Base-by-base conservation (phyloP, 2,329 filamentous ascomycete genomes). In the Fusarium domesticum region DNA sequence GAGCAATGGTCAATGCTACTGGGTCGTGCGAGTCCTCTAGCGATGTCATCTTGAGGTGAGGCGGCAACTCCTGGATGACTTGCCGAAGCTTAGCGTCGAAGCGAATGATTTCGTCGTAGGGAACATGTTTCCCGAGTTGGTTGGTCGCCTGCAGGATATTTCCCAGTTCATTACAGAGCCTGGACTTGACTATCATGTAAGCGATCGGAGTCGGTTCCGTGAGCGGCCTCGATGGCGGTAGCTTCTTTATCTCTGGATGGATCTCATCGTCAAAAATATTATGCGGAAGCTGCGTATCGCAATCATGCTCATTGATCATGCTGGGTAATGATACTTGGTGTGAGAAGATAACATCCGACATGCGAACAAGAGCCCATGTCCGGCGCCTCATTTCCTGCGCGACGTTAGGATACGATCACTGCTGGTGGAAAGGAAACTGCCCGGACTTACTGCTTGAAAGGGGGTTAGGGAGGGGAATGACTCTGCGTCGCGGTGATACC, bases 261-360 rank as follows among this genome's bases (percentile, higher is more conserved):
- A 93, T 83, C 54, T 92, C 88, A 50, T 91, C 86, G 55, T 93
- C 88, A 61, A 87, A 88, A 14, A 92, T 77, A 59, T 92, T 93
- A 44, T 83, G 80, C 1, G 88, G 88, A 6, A 88, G 69, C 55
- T 85, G 77, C 0, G 87, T 85, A 58, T 93, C 89, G 43, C 83
- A 89, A 60, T 90, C 84, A 37, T 85, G 76, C 11, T 85, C 77
- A 50, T 85, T 80, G 18, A 91, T 83, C 76, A 91, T 89, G 48
- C 70, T 77, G 5, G 79, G 78, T 16, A 83, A 62, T n/a, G 77
- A 80, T 3, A 82, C 74, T 59, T 89, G 85, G 48, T 88, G 85
- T 1, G 88, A 92, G 59, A 91, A 89, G 43, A 90, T 74, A 10
- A 88, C 75, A 62, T 93, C 88, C 19, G 80, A 76, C 68, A 87